Percentiles rank a stretch among this genome's conserved stretches.
These are phyloP conservation scores for Suhomyces sp. DNA, from an alignment of 805 yeast genomes.

Conservation along the genomic window DNA sequence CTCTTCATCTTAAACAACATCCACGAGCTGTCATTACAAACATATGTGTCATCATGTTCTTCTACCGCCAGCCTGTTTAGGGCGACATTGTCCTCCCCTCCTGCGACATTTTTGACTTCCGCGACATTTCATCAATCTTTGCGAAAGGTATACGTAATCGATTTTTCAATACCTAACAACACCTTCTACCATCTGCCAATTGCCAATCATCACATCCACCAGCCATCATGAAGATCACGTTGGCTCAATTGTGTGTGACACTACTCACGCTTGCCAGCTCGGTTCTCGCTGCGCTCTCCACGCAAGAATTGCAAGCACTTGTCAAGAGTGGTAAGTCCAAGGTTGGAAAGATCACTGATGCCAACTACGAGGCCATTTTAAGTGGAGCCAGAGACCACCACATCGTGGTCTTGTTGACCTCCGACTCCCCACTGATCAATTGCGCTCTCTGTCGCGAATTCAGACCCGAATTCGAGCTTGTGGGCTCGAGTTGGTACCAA, in stretches of 20 bases:
- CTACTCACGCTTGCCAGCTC: slow-evolving; percentile 14
- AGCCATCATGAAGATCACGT: slow-evolving; percentile 1
- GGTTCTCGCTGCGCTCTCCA: slow-evolving; percentile 23
- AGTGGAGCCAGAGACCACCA: slow-evolving; percentile 69
- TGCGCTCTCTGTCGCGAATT: slow-evolving; percentile 74
- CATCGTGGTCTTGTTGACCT: slow-evolving; percentile 67
- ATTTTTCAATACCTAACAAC: too few relatives aligned
- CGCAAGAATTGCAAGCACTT: slow-evolving; percentile 21
- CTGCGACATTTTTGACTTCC: too few relatives aligned
- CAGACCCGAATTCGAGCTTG: slow-evolving; percentile 58
- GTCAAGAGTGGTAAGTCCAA: slow-evolving; percentile 19
- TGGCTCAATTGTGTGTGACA: slow-evolving; percentile 8
- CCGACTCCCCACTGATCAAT: slow-evolving; percentile 69
- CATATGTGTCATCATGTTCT: too few relatives aligned
- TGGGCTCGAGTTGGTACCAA: slow-evolving; percentile 58
- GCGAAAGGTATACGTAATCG: too few relatives aligned
- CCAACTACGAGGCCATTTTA: slow-evolving; percentile 55
- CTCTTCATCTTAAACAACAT: too few relatives aligned
- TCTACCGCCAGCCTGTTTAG: too few relatives aligned
- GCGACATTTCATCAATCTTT: too few relatives aligned
- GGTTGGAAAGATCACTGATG: slow-evolving; percentile 44
- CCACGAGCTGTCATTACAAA: too few relatives aligned
- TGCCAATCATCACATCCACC: too few relatives aligned
- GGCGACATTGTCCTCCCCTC: too few relatives aligned
- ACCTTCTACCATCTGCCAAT: too few relatives aligned